Conservation (phyloP, 108 stramenopile genomes). For the Cyclotella atomus region DNA sequence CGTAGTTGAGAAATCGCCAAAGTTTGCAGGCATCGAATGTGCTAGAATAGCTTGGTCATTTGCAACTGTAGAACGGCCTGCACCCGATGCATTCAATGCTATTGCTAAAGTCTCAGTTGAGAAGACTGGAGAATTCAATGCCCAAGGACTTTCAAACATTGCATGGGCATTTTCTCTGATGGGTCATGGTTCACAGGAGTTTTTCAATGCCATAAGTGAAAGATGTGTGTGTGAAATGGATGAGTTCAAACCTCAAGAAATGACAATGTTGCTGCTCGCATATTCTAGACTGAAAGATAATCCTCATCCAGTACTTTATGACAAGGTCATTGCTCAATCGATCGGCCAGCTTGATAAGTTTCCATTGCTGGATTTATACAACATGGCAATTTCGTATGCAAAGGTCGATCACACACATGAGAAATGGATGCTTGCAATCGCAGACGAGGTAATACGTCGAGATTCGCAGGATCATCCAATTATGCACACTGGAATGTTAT, state of each 20-base stretch:
- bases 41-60: slow-evolving; percentile 41
- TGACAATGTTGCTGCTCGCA: slow-evolving; percentile 41
- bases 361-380: slow-evolving; percentile 31
- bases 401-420: slow-evolving; percentile 27
- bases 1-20: background rate
- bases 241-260: slow-evolving; percentile 36
- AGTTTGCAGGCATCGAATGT: slow-evolving; percentile 30
- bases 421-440: slow-evolving; percentile 40
- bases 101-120: slow-evolving; percentile 25
- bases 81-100: slow-evolving; percentile 30
- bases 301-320: slow-evolving; percentile 24
- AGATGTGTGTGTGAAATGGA: slow-evolving; percentile 16
- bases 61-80: slow-evolving; percentile 38
- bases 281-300: slow-evolving; percentile 19
- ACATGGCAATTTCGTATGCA: slow-evolving; percentile 39
- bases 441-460: slow-evolving; percentile 31
- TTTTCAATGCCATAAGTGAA: slow-evolving; percentile 24
- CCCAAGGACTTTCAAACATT: slow-evolving; percentile 45
- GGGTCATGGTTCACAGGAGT: slow-evolving; percentile 11
- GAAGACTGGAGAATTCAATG: slow-evolving; percentile 19
- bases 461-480: slow-evolving; percentile 21
- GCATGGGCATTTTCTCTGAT: slow-evolving; percentile 42
- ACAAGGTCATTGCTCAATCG: slow-evolving; percentile 27
- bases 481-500: slow-evolving; percentile 33
- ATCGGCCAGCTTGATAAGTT: slow-evolving; percentile 18